phyloP scores from a whole-genome alignment of 2,329 filamentous ascomycete genomes.

The Scolecobasidium constrictum region DNA sequence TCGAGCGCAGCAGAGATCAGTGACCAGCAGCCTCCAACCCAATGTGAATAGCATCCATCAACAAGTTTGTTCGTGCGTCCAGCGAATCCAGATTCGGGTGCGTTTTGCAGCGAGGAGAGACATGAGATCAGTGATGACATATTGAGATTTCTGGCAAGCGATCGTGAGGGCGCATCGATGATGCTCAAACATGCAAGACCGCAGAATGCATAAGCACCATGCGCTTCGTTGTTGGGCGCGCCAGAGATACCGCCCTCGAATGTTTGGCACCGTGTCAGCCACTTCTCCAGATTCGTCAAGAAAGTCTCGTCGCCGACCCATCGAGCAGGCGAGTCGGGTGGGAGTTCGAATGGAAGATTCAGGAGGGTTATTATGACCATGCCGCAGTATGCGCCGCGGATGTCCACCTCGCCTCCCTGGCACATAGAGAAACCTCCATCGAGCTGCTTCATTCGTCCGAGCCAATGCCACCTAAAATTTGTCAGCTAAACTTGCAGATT shows the following conservation, averaged over 20 bases:
- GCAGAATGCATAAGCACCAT: conserved; percentile 95
- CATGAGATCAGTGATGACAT: conserved; percentile 69
- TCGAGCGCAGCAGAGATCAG: conserved; percentile 62
- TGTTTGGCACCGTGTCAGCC: conserved; percentile 76
- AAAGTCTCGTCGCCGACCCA: conserved; percentile 54
- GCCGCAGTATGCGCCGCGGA: conserved; percentile 87
- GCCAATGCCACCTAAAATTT: conserved; percentile 63
- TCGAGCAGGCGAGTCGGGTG: conserved; percentile 58
- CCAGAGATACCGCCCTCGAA: conserved; percentile 90
- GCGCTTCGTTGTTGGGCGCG: conserved; percentile 78
- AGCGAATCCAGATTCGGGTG: conserved; percentile 84
- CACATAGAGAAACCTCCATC: conserved; percentile 87
- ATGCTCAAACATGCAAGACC: conserved; percentile 82
- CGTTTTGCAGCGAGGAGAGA: conserved; percentile 81
- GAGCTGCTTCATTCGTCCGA: conserved; percentile 73
- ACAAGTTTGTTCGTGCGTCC: conserved; percentile 96
- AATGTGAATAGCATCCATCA: conserved; percentile 96
- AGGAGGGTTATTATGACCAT: conserved; percentile 75
- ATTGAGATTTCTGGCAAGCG: conserved; percentile 57
- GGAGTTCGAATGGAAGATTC: conserved; percentile 69
- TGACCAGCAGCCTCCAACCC: conserved; percentile 93
- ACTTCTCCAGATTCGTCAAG: conserved; percentile 63
- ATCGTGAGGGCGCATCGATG: conserved; percentile 65
- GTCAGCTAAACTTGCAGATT: conserved; percentile 15
- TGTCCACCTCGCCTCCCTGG: conserved; percentile 80